phyloP scores from a whole-genome alignment of 495 filamentous ascomycete genomes.

The Thozetella sp. region DNA sequence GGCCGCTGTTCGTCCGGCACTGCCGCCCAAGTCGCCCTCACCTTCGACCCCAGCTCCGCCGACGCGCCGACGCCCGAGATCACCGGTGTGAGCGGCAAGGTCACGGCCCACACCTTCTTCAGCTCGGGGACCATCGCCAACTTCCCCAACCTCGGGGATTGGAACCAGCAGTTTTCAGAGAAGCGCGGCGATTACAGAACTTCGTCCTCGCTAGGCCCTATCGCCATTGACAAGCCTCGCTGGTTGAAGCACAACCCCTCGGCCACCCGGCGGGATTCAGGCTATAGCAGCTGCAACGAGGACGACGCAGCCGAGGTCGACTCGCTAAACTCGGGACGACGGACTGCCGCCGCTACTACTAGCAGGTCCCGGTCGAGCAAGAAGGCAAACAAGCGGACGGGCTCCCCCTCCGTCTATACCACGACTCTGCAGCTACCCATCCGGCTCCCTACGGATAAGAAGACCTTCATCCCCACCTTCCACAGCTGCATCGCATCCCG shows the following conservation, averaged over 20 bases:
- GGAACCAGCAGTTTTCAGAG: conserved; percentile 38
- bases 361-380: neutral
- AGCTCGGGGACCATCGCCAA: conserved; percentile 38
- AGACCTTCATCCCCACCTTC: conserved; percentile 84
- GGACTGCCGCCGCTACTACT: neutral
- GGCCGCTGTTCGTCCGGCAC: conserved; percentile 47
- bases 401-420: conserved; percentile 55
- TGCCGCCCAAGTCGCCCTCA: conserved; percentile 67
- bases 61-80: conserved; percentile 67
- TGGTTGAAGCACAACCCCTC: conserved; percentile 61
- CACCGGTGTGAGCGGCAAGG: conserved; percentile 65
- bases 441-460: conserved; percentile 64
- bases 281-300: conserved; percentile 38
- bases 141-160: conserved; percentile 62
- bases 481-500: conserved; percentile 83
- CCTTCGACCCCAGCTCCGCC: conserved; percentile 69
- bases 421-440: conserved; percentile 74
- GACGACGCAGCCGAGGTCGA: conserved; percentile 17
- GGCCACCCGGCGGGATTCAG: conserved; percentile 60
- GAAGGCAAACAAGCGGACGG: conserved; percentile 6
- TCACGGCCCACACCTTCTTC: conserved; percentile 78
- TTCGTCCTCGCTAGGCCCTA: conserved; percentile 61
- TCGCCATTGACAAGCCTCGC: conserved; percentile 62
- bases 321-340: neutral
- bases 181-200: conserved; percentile 68